phyloP scores from a whole-genome alignment of 2,329 filamentous ascomycete genomes.

The Aureobasidium sp. region DNA sequence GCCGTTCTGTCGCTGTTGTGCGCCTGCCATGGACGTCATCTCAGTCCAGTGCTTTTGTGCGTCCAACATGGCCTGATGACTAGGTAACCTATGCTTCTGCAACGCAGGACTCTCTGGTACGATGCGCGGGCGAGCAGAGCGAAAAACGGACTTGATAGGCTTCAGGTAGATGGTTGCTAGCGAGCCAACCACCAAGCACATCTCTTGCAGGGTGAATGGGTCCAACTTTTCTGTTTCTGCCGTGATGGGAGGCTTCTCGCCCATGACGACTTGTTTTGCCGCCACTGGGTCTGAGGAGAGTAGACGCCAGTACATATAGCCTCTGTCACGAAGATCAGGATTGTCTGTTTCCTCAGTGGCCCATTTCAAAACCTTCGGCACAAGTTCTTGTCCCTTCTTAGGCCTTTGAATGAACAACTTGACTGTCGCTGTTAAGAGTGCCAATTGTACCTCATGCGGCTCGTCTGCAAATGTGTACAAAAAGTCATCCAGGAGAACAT shows the following conservation, averaged over 20 bases:
- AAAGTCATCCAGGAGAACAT: conserved; percentile 90
- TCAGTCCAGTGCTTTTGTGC: conserved; percentile 19
- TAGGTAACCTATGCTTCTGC: conserved; percentile 62
- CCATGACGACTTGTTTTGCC: conserved; percentile 89
- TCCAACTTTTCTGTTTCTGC: conserved; percentile 94
- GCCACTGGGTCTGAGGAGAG: conserved; percentile 84
- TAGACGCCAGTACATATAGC: conserved; percentile 99
- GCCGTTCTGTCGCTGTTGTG: conserved; percentile 22
- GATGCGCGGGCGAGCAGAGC: conserved; percentile 71
- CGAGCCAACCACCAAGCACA: conserved; percentile 93
- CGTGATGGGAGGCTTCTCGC: conserved; percentile 91
- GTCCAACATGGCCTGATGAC: conserved; percentile 43
- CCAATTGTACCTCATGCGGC: conserved; percentile 89
- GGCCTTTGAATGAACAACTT: conserved; percentile 97
- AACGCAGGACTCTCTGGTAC: conserved; percentile 79
- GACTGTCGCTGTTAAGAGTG: conserved; percentile 88
- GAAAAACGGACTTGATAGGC: conserved; percentile 94
- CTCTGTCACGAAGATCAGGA: conserved; percentile 87
- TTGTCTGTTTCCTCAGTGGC: conserved; percentile 99
- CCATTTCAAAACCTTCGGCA: conserved; percentile 95
- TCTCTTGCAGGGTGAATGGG: conserved; percentile 83
- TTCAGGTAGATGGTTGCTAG: conserved; percentile 96
- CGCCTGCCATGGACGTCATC: conserved; percentile 9
- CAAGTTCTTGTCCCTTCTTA: conserved; percentile 86
- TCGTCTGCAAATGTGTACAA: conserved; percentile 90